phyloP scores from a whole-genome alignment of 305 asterid species.

The Vinca major region DNA sequence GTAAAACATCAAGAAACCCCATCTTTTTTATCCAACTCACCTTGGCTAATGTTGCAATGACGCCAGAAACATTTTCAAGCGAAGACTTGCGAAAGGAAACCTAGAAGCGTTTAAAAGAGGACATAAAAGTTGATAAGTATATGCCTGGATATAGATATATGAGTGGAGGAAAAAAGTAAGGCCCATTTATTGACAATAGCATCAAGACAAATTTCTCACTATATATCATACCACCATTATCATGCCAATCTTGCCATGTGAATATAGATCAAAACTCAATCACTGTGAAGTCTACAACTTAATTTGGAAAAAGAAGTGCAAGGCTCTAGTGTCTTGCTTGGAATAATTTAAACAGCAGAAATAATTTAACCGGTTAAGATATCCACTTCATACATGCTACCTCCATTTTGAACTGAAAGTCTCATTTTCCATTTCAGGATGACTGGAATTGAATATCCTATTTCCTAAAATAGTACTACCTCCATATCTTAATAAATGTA shows the following conservation, averaged over 20 bases:
- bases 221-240: background rate
- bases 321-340: constrained; percentile 8
- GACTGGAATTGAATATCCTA: no score
- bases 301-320: background rate
- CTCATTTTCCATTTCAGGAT: no score
- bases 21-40: constrained; percentile 23
- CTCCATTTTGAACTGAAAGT: no score
- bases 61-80: constrained; percentile 28
- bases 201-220: background rate
- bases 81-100: constrained; percentile 45
- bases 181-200: background rate
- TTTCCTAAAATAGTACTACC: no score
- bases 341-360: background rate
- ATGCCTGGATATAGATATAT: background rate
- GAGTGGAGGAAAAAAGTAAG: background rate
- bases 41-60: constrained; percentile 48
- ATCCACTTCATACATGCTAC: no score
- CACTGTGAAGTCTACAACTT: background rate
- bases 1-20: background rate
- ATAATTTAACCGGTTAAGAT: background rate
- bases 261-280: background rate
- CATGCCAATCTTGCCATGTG: background rate
- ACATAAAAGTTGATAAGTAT: background rate
- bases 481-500: no score
- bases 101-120: constrained; percentile 26